Evolutionary conservation across 257 asterid genomes (phyloP), one percentile per base, ranked within the genome.

Genomic region (Thymus mandschuricus): DNA sequence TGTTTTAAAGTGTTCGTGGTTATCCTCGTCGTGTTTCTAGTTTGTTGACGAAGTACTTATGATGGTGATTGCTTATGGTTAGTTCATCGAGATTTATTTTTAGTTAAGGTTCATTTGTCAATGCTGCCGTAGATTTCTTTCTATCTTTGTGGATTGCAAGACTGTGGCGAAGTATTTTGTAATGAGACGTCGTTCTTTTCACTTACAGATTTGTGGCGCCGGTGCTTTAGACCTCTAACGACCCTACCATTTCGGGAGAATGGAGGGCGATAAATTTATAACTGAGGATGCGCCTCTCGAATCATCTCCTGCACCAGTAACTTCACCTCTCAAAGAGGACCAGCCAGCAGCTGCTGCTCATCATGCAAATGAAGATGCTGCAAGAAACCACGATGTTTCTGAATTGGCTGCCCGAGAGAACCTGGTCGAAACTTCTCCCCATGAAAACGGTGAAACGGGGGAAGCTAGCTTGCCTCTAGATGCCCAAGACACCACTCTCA

Each of bases 181-280:
- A 29, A 21, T 27, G 56, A 64, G 40, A 27, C 31, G 29, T 59
- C 3, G 44, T 40, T 68, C 57, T 38, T n/a, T 70, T 60, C 45
- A 31, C 62, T 34, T 10, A 30, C 54, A 55, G 7, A 9, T n/a
- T 64, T 66, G 40, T 69, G 75, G 46, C 60, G 49, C 15, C 11
- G 15, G 57, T 66, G 58, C 61, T 63, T 78, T 38, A 69, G 81
- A 66, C 65, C 66, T 76, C 33, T 28, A 66, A 72, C 57, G 74
- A 65, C 72, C 75, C 73, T 38, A 55, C 78, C 75, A 76, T 70
- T 49, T 71, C 60, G 21, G 79, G 65, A 67, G 77, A 73, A 94
- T 94, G 99, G 96, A 85, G 80, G 92, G 80, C 69, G 81, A 74
- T 65, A 79, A 83, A 75, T 63, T 48, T 60, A 54, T 58, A n/a